Percentiles rank a stretch among this genome's conserved stretches.
Conservation (phyloP, 495 filamentous ascomycete species). For the Trichoderma reesei region DNA sequence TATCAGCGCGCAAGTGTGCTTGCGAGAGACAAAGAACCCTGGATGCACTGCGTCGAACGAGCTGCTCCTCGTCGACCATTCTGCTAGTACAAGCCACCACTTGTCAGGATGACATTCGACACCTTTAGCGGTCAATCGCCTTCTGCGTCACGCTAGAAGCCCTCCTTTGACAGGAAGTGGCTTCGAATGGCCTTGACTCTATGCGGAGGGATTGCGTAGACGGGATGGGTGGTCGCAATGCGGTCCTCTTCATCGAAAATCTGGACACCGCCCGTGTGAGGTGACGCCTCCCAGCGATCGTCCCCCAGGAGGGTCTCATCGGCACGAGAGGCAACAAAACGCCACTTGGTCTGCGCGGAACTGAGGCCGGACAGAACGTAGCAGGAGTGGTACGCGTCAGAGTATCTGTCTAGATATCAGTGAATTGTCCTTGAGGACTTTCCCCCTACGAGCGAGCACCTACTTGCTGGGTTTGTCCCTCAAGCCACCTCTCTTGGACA, state of each 20-base stretch:
- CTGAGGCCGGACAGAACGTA: slow-evolving; percentile 85
- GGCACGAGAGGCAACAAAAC: slow-evolving; percentile 40
- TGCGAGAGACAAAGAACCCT: no score
- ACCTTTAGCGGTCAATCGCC: not conserved
- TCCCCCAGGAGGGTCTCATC: slow-evolving; percentile 13
- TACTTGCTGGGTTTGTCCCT: slow-evolving; percentile 91
- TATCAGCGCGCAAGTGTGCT: not conserved
- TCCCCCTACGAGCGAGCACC: slow-evolving; percentile 23
- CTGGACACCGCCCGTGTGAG: slow-evolving; percentile 37
- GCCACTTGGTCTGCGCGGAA: slow-evolving; percentile 66
- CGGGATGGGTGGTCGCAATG: slow-evolving; percentile 59
- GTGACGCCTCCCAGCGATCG: slow-evolving; percentile 49
- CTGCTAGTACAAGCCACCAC: not conserved
- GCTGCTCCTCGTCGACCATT: not conserved
- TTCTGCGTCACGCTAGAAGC: slow-evolving; percentile 30
- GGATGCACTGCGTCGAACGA: not conserved
- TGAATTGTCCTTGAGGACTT: not conserved
- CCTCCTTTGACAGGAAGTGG: slow-evolving; percentile 51
- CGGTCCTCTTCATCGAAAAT: slow-evolving; percentile 43
- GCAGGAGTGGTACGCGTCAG: slow-evolving; percentile 86
- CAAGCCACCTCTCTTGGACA: slow-evolving; percentile 60
- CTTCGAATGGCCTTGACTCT: slow-evolving; percentile 51
- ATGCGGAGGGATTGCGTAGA: slow-evolving; percentile 73
- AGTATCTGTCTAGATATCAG: slow-evolving; percentile 37
- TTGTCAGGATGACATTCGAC: not conserved